Evolutionary conservation across 2,329 filamentous ascomycete species (phyloP).

Genomic region (Phoma sp.): DNA sequence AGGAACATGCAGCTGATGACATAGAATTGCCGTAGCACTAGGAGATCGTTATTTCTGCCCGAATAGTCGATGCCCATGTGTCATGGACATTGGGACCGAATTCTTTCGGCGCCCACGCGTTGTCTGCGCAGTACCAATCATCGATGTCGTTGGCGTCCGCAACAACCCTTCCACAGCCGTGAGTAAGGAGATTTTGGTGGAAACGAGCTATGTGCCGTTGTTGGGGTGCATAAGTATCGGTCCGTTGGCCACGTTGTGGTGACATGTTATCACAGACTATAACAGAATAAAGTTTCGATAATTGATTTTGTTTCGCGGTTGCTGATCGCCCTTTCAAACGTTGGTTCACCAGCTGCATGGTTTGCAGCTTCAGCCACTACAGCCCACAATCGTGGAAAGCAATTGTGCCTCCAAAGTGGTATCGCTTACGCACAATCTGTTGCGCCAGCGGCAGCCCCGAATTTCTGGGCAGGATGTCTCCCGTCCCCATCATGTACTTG

Average conservation of each 20-base stretch:
- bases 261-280: neutral
- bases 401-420: neutral
- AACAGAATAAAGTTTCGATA: neutral
- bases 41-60: conserved; percentile 15
- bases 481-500: conserved; percentile 10
- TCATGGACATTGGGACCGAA: neutral
- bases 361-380: conserved; percentile 6
- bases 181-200: neutral
- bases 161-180: conserved; percentile 1
- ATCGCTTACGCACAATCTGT: neutral
- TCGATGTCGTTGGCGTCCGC: neutral
- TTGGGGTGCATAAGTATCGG: conserved; percentile 7
- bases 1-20: conserved; percentile 2
- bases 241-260: neutral
- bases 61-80: neutral
- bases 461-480: conserved; percentile 1
- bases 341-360: conserved; percentile 2
- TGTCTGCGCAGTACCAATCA: neutral
- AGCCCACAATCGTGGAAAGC: neutral
- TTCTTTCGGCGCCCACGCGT: neutral
- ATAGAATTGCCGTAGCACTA: neutral
- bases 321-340: conserved; percentile 1
- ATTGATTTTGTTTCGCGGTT: neutral
- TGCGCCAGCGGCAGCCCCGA: conserved; percentile 3
- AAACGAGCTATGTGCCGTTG: conserved; percentile 3